These are phyloP conservation scores for Lactarius hengduanensis DNA, from an alignment of 768 basidiomycete species.

Conservation along the genomic window DNA sequence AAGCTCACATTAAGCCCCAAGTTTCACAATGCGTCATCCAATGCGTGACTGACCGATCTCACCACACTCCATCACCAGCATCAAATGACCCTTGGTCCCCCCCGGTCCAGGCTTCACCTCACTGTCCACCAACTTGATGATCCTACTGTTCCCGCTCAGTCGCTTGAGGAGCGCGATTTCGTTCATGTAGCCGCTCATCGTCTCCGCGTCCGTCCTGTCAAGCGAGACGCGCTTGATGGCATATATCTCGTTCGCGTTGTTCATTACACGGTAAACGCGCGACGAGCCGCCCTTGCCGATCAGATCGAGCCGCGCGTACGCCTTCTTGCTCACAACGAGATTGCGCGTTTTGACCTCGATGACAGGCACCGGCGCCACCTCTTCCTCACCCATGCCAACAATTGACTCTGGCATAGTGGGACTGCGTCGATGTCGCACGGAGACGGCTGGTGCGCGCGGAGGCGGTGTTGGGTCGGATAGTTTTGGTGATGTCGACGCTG, in stretches of 20 bases:
- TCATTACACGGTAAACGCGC: slow-evolving; percentile 91
- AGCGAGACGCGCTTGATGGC: slow-evolving; percentile 92
- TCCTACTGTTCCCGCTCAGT: slow-evolving; percentile 89
- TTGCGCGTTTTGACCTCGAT: slow-evolving; percentile 26
- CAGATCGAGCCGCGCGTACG: slow-evolving; percentile 81
- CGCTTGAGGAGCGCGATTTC: slow-evolving; percentile 92
- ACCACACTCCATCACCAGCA: slow-evolving; percentile 96
- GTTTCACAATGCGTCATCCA: slow-evolving; percentile 2
- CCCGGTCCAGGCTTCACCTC: slow-evolving; percentile 75
- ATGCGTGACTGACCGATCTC: slow-evolving; percentile 55
- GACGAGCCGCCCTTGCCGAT: slow-evolving; percentile 95
- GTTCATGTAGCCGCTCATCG: slow-evolving; percentile 91
- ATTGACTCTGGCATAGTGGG: slow-evolving; percentile 61
- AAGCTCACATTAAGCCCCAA: slow-evolving; percentile 7
- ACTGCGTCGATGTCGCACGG: slow-evolving; percentile 56
- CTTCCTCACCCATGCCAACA: slow-evolving; percentile 39
- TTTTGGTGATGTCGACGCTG: slow-evolving; percentile 23
- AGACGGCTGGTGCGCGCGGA: slow-evolving; percentile 14
- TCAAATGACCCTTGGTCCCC: slow-evolving; percentile 68
- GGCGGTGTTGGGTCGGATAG: slow-evolving; percentile 16
- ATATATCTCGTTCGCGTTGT: slow-evolving; percentile 69
- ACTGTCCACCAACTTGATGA: slow-evolving; percentile 88
- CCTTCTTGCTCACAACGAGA: slow-evolving; percentile 57
- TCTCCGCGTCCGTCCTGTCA: slow-evolving; percentile 85
- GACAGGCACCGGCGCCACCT: slow-evolving; percentile 30